Percentiles rank a stretch among this genome's conserved stretches.
Evolutionary conservation across 179 eudicot species (phyloP).

Genomic region (Beta macrorhiza): DNA sequence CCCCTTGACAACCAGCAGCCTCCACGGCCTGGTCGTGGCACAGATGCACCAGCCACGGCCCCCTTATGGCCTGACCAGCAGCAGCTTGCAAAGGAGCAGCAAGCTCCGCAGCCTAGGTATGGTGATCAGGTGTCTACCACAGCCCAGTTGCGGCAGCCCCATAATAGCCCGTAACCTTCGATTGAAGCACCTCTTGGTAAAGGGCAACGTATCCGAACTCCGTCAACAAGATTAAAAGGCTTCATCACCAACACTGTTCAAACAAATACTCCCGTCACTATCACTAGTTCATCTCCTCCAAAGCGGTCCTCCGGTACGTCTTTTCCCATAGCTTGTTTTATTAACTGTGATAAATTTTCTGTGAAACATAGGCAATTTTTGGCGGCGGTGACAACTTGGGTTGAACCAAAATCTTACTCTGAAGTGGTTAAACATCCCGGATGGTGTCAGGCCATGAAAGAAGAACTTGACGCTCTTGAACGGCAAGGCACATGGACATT

Average conservation of each 20-base stretch:
- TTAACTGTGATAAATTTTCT: neutral
- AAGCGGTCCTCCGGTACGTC: neutral
- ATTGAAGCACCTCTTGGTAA: neutral
- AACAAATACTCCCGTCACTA: neutral
- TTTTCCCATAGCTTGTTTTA: neutral
- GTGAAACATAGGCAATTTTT: neutral
- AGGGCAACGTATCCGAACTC: neutral
- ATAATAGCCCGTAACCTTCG: neutral
- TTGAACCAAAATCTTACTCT: neutral
- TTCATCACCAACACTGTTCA: neutral
- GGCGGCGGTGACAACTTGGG: neutral
- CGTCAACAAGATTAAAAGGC: neutral
- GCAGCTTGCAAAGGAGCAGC: neutral
- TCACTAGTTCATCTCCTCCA: constrained; percentile 4
- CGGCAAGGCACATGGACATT: neutral
- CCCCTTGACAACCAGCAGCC: no score
- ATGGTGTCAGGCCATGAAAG: neutral
- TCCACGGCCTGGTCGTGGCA: no score
- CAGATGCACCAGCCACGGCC: neutral
- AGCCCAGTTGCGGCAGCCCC: neutral
- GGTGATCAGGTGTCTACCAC: neutral
- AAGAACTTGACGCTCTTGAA: neutral
- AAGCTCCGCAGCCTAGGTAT: neutral
- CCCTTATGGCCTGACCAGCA: neutral
- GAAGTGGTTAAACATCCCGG: neutral